Evolutionary conservation across 2,329 filamentous ascomycete genomes (phyloP).

Genomic region (Alternaria gansuensis): DNA sequence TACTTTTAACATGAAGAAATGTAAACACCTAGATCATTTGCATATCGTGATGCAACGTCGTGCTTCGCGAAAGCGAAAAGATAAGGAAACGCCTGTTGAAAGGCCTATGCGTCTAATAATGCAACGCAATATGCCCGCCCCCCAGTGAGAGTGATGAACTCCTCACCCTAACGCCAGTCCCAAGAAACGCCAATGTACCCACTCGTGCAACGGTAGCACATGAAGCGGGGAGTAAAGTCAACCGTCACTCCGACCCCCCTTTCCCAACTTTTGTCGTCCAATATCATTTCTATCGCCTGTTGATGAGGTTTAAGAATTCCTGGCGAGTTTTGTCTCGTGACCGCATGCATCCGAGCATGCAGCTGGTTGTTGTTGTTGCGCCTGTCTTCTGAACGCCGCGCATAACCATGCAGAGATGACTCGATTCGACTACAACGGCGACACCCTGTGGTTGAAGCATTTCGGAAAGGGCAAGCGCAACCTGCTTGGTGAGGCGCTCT

Average conservation of each 20-base stretch:
- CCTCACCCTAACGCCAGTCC: slow-evolving; percentile 17
- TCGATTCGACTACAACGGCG: slow-evolving; percentile 96
- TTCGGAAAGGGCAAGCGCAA: slow-evolving; percentile 91
- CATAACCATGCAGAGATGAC: slow-evolving; percentile 98
- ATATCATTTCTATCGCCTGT: slow-evolving; percentile 32
- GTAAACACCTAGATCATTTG: not conserved
- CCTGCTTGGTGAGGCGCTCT: slow-evolving; percentile 94
- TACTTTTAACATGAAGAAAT: not conserved
- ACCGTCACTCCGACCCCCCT: not conserved
- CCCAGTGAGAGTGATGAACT: slow-evolving; percentile 46
- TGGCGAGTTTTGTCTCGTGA: slow-evolving; percentile 91
- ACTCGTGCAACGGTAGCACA: slow-evolving; percentile 1
- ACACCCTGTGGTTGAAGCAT: slow-evolving; percentile 93
- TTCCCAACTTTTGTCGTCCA: not conserved
- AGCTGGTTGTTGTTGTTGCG: slow-evolving; percentile 90
- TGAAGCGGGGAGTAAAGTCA: not conserved
- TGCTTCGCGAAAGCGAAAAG: not conserved
- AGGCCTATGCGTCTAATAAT: slow-evolving; percentile 14
- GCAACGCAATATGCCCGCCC: slow-evolving; percentile 9
- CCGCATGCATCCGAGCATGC: slow-evolving; percentile 96
- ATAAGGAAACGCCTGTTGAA: slow-evolving; percentile 11
- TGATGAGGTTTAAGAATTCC: slow-evolving; percentile 84
- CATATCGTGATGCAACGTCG: not conserved
- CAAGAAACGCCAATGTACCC: slow-evolving; percentile 23
- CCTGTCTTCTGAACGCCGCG: slow-evolving; percentile 93